Conservation (phyloP, 257 asterid species). For the Solanum paucissectum region DNA sequence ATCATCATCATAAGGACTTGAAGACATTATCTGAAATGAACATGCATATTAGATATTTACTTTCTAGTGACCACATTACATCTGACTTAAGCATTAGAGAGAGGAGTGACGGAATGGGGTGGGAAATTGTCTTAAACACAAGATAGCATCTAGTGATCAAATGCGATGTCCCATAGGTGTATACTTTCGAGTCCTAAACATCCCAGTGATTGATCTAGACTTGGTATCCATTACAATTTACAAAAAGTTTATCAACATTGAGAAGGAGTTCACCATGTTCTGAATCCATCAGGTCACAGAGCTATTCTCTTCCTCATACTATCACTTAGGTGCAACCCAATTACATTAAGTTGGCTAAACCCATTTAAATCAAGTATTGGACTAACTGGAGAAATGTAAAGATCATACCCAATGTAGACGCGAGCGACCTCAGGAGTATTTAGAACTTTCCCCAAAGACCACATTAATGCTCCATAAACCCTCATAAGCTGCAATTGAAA, state of each 20-base stretch:
- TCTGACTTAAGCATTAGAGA: neutral
- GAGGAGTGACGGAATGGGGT: neutral
- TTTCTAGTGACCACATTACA: neutral
- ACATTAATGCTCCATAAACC: conserved; percentile 96
- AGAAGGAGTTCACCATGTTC: neutral
- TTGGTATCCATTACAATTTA: neutral
- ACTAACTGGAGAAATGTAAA: neutral
- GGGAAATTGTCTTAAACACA: neutral
- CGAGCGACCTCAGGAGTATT: conserved; percentile 93
- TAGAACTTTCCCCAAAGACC: conserved; percentile 96
- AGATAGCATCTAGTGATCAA: neutral
- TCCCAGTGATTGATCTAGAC: neutral
- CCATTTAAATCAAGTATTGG: neutral
- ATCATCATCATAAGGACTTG: neutral
- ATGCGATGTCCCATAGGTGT: neutral
- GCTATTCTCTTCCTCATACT: neutral
- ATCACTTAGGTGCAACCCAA: neutral
- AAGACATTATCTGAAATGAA: neutral
- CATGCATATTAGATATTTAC: neutral
- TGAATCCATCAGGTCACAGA: neutral
- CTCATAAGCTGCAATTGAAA: conserved; percentile 70
- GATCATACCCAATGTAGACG: conserved; percentile 83
- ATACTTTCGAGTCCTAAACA: neutral
- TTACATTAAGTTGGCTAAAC: neutral
- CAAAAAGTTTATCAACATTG: neutral